Base-by-base conservation (phyloP, 176 grass and related monocot genomes). In the Stipa capillata region DNA sequence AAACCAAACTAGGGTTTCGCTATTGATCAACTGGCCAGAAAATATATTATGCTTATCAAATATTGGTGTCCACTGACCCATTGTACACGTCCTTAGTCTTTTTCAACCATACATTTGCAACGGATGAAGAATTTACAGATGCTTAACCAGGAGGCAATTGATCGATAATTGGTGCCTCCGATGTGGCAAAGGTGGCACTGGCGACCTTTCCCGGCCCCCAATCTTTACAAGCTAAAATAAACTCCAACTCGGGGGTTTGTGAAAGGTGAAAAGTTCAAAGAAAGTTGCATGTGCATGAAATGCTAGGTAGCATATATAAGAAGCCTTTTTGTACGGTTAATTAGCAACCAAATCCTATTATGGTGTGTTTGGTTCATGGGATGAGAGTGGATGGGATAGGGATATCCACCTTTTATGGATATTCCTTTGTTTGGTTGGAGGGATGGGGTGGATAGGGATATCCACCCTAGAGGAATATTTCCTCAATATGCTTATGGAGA, bases 281-380 rank as follows among this genome's bases (percentile, higher is more conserved):
- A 88, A 89, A 89, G 87, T 74, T 72, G 54, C 74, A 79, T 39
- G 67, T 54, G 44, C 49, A 70, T 40, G 42, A 45, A 58, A 39
- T 32, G 50, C 61, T 8, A 24, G 66, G 6, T 33, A 69, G 15
- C 39, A 29, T n/a, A n/a, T 6, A 36, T 15, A 18, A 31, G 13
- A 55, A 28, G 28, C 23, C 4, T 29, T 74, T 34, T 80, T 52
- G 0, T 53, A 9, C 11, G 76, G 60, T 84, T 88, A 74, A 85
- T 89, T 89, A 81, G 62, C 76, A 47, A 71, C 62, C 72, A 85
- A n/a, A n/a, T n/a, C n/a, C n/a, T n/a, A n/a, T n/a, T n/a, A n/a
- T n/a, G n/a, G n/a, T n/a, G n/a, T n/a, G n/a, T n/a, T n/a, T n/a
- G n/a, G n/a, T n/a, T n/a, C n/a, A n/a, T n/a, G n/a, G n/a, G n/a